Base-by-base conservation (phyloP, 2,329 filamentous ascomycete genomes). In the Stachybotrys chlorohalonatus region DNA sequence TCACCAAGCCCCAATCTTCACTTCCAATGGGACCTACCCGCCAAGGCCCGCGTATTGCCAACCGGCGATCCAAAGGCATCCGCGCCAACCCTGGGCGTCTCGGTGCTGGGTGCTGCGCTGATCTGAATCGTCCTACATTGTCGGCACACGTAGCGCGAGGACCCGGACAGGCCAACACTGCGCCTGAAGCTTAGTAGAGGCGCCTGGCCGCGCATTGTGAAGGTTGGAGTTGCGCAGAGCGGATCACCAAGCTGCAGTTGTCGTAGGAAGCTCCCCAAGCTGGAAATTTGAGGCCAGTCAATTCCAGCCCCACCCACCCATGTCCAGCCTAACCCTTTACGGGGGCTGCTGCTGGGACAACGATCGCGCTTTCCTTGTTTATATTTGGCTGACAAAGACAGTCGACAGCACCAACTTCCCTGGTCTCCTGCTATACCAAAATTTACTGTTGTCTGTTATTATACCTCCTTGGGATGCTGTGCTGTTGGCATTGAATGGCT, bases 51-150 rank as follows among this genome's bases (percentile, higher is more conserved):
- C 30, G 69, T 67, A 15, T 69, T 65, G 58, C 74, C 73, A 55
- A 72, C 65, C 49, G 74, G 69, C 59, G 73, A 71, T 60, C 80
- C 78, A 62, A 86, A 83, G 47, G 77, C 77, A 74, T 85, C 82
- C 59, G 73, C 72, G 55, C 71, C 71, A 49, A 74, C 67, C 52
- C 69, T 70, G 53, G 80, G 75, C 51, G 78, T 74, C 58, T 83
- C 79, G 42, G 77, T 81, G 54, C 78, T 81, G 39, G 83, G 81
- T 54, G 80, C 74, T 52, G 83, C 75, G 67, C 79, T 83, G 73
- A 87, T 84, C 65, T 85, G 83, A 51, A 87, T 82, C 52, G 73
- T 67, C 65, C 84, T 75, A 69, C 81, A 83, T 70, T 82, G 79
- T 51, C 73, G 70, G 65, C 79, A 83, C 51, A 80, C 68, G 56